Percentiles rank a stretch among this genome's conserved stretches.
Evolutionary conservation across 768 basidiomycete species (phyloP).

Genomic region (Pholiota molesta): DNA sequence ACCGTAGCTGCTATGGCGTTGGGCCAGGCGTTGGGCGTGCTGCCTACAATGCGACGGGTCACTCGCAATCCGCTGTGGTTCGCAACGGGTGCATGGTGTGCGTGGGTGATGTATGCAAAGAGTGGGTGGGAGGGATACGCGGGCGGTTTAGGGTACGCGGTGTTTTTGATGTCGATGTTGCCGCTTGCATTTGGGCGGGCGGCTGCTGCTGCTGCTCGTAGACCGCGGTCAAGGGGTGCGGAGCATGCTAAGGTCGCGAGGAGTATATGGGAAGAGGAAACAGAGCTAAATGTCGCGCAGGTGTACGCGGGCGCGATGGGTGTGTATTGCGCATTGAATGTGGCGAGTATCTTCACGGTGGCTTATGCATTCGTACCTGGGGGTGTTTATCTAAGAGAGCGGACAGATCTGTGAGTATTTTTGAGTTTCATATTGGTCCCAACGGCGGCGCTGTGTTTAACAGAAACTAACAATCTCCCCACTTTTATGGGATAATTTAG

Average conservation of each 20-base stretch:
- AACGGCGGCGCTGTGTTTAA: neutral
- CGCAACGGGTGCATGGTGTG: conserved; percentile 50
- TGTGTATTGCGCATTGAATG: conserved; percentile 61
- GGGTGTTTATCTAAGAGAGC: conserved; percentile 72
- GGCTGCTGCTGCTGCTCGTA: conserved; percentile 38
- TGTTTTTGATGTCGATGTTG: conserved; percentile 67
- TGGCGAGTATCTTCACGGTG: conserved; percentile 80
- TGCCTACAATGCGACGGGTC: conserved; percentile 20
- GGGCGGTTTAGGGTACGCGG: conserved; percentile 63
- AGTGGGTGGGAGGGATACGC: conserved; percentile 72
- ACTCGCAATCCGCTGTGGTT: conserved; percentile 55
- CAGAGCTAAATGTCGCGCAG: conserved; percentile 40
- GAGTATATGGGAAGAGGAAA: neutral
- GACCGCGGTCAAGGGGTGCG: neutral
- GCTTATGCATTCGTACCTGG: conserved; percentile 92
- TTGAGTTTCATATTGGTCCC: neutral
- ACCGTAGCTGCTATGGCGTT: conserved; percentile 66
- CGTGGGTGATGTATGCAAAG: conserved; percentile 59
- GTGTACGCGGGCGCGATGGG: conserved; percentile 61
- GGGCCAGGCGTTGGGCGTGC: conserved; percentile 47
- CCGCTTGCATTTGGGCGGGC: conserved; percentile 56
- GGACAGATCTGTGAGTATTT: conserved; percentile 66
- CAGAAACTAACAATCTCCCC: neutral
- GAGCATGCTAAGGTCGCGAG: neutral
- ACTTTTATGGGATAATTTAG: conserved; percentile 31